phyloP scores from a whole-genome alignment of 345 rosid genomes.

The Turritis glabra region DNA sequence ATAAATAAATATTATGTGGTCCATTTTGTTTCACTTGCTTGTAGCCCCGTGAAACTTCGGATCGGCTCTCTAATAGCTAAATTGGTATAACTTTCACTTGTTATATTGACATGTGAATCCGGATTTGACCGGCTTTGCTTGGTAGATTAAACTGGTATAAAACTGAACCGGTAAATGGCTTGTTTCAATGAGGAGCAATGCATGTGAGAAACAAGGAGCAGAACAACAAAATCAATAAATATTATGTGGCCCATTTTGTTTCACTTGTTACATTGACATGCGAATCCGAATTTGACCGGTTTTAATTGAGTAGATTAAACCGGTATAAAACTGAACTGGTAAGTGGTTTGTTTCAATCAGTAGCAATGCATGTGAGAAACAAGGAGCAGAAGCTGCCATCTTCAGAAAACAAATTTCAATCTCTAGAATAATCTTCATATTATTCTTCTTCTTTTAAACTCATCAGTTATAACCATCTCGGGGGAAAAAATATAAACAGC shows the following conservation, averaged over 20 bases:
- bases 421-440: conserved; percentile 16
- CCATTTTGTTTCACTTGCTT: no score
- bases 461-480: conserved; percentile 10
- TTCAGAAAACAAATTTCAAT: conserved; percentile 23
- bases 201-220: conserved; percentile 35
- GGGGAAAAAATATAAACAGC: background rate
- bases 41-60: no score
- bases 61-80: no score
- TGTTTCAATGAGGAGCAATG: background rate
- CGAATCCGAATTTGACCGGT: background rate
- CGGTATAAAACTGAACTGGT: background rate
- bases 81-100: background rate
- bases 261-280: background rate
- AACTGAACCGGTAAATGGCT: background rate
- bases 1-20: no score
- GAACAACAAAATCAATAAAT: no score
- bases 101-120: conserved; percentile 1
- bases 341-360: background rate
- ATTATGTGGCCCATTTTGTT: no score
- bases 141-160: background rate
- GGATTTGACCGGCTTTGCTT: background rate
- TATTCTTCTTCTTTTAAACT: conserved; percentile 12
- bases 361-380: conserved; percentile 35
- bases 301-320: background rate
- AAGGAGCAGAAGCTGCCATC: conserved; percentile 20